Conservation (phyloP, 345 rosid genomes). For the Nephelium lappaceum region DNA sequence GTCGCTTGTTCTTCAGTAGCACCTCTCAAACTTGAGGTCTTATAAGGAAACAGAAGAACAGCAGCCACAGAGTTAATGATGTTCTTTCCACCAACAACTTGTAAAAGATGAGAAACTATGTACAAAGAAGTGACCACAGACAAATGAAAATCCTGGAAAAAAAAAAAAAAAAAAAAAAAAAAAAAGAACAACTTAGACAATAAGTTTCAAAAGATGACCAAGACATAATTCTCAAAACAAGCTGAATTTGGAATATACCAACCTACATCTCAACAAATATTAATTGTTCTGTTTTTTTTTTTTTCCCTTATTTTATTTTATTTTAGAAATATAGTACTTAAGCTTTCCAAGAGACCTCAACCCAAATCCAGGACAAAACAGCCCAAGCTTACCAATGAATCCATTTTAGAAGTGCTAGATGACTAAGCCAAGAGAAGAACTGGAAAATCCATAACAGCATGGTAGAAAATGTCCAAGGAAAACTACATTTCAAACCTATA, state of each 20-base stretch:
- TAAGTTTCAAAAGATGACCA: slow-evolving; percentile 6
- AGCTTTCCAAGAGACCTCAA: not conserved
- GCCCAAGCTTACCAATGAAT: not conserved
- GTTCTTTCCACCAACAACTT: slow-evolving; percentile 58
- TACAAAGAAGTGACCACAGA: slow-evolving; percentile 59
- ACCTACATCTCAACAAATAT: not conserved
- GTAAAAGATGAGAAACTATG: slow-evolving; percentile 56
- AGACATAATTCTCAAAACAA: not conserved
- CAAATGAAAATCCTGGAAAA: slow-evolving; percentile 48
- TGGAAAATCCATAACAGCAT: slow-evolving; percentile 6
- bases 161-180: slow-evolving; percentile 23
- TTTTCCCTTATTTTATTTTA: not conserved
- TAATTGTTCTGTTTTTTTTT: not conserved
- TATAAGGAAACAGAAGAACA: slow-evolving; percentile 45
- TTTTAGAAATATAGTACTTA: not conserved
- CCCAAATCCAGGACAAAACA: not conserved
- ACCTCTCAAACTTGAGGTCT: slow-evolving; percentile 26
- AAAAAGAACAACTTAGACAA: too few species aligned
- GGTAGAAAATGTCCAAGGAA: not conserved
- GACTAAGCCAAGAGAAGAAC: not conserved
- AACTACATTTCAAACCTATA: not conserved
- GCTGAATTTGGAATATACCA: not conserved
- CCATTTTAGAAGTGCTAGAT: not conserved
- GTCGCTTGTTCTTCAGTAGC: slow-evolving; percentile 24
- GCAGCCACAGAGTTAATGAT: slow-evolving; percentile 45